These are phyloP conservation scores for Neurospora sp. DNA, from an alignment of 495 filamentous ascomycete genomes.

Conservation along the genomic window DNA sequence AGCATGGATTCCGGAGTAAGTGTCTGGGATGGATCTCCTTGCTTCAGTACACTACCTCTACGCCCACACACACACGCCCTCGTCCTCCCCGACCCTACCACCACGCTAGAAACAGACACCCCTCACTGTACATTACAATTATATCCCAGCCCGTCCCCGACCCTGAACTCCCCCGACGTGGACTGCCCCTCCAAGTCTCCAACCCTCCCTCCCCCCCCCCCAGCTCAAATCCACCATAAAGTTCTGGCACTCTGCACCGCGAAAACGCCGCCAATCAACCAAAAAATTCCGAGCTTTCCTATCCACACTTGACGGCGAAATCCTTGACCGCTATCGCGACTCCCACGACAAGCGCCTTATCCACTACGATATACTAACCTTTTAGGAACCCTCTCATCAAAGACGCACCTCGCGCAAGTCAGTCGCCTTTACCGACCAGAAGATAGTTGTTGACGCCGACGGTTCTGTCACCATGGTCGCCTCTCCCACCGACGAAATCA, in stretches of 20 bases:
- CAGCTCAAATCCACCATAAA: not conserved
- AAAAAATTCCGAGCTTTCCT: not conserved
- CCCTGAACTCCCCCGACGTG: not conserved
- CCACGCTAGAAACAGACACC: not conserved
- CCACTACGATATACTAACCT: slow-evolving; percentile 19
- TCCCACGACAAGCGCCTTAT: slow-evolving; percentile 1
- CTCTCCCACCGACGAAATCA: slow-evolving; percentile 51
- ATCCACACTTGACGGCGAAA: not conserved
- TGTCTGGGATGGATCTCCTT: not conserved
- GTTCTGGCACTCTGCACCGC: not conserved
- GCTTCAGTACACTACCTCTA: not conserved
- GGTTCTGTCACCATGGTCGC: slow-evolving; percentile 60
- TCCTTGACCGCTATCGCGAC: not conserved
- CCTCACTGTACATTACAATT: not conserved
- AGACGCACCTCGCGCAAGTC: slow-evolving; percentile 61
- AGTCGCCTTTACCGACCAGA: slow-evolving; percentile 78
- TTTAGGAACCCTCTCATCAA: slow-evolving; percentile 37
- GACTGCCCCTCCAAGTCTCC: not conserved
- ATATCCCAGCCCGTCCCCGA: not conserved
- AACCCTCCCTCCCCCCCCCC: not conserved
- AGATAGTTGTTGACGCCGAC: slow-evolving; percentile 74
- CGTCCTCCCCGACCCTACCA: not conserved
- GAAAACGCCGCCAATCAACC: not conserved
- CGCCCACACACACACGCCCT: not conserved
- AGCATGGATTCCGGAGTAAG: not conserved